phyloP scores from a whole-genome alignment of 192 early-diverging fungal genomes.

The Coemansia sp. region DNA sequence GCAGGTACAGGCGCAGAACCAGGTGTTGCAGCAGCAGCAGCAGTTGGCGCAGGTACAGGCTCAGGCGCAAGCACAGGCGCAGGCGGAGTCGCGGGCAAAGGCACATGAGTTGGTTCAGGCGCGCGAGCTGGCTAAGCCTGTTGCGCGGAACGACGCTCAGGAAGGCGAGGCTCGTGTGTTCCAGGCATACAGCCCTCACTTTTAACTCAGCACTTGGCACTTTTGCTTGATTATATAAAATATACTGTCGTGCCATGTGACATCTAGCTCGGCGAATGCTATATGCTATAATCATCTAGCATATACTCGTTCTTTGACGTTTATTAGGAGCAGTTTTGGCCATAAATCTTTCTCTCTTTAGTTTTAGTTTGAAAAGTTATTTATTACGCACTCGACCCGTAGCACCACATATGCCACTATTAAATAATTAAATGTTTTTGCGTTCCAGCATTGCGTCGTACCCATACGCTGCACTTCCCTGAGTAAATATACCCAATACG shows the following conservation, averaged over 20 bases:
- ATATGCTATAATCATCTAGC: too few species aligned
- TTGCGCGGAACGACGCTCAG: neutral
- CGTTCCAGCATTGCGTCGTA: slow-evolving; percentile 58
- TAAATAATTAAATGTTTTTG: neutral
- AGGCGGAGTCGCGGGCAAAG: slow-evolving; percentile 41
- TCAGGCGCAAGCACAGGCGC: slow-evolving; percentile 44
- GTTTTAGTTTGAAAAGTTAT: too few species aligned
- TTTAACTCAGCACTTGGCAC: neutral
- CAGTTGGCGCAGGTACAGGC: slow-evolving; percentile 47
- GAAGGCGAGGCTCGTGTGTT: neutral
- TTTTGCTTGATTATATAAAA: too few species aligned
- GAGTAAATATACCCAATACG: slow-evolving; percentile 69
- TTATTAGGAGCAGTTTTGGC: too few species aligned
- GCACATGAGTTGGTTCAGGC: slow-evolving; percentile 38
- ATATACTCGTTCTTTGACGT: too few species aligned
- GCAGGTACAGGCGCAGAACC: slow-evolving; percentile 28
- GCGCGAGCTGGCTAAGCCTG: slow-evolving; percentile 19
- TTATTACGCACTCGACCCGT: too few species aligned
- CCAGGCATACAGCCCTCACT: neutral
- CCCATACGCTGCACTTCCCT: slow-evolving; percentile 66
- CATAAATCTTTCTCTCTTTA: too few species aligned
- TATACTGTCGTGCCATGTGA: too few species aligned
- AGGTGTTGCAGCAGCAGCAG: slow-evolving; percentile 33
- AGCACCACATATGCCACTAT: too few species aligned
- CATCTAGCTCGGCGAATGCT: too few species aligned